These are phyloP conservation scores for Capsella rubella DNA, from an alignment of 441 rosid species.

Conservation along the genomic window DNA sequence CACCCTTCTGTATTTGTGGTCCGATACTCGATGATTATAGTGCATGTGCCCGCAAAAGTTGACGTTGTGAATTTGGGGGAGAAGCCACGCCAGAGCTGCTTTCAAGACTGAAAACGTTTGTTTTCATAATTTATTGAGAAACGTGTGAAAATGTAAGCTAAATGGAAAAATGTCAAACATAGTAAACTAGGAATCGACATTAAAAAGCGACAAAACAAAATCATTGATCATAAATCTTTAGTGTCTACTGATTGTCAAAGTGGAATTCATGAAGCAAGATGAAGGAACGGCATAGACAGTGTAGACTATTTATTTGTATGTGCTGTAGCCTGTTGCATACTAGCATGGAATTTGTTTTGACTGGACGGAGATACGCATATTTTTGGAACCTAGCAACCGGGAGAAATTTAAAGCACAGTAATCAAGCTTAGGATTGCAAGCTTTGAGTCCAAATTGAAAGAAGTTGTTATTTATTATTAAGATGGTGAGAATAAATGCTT, in stretches of 20 bases:
- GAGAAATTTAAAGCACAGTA: not conserved
- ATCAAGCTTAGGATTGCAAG: slow-evolving; percentile 6
- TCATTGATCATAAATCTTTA: slow-evolving; percentile 4
- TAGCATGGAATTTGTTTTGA: not conserved
- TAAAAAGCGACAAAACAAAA: not conserved
- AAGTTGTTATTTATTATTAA: not conserved
- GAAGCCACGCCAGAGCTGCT: slow-evolving; percentile 8
- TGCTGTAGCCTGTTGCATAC: not conserved
- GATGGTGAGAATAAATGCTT: not conserved
- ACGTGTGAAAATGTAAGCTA: not conserved
- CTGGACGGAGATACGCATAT: not conserved
- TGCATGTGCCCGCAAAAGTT: not conserved
- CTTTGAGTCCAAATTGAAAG: not conserved
- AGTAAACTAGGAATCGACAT: not conserved
- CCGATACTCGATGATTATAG: not conserved
- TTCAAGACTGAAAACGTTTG: not conserved
- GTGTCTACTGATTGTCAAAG: not conserved
- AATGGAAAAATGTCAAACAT: not conserved
- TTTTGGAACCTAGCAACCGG: not conserved
- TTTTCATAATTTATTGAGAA: not conserved
- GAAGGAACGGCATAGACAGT: not conserved
- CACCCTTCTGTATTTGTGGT: not conserved
- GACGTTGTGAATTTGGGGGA: not conserved
- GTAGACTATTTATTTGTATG: not conserved
- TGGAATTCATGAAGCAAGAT: slow-evolving; percentile 1